phyloP scores from a whole-genome alignment of 257 asterid genomes.

The Solanum peruvianum region DNA sequence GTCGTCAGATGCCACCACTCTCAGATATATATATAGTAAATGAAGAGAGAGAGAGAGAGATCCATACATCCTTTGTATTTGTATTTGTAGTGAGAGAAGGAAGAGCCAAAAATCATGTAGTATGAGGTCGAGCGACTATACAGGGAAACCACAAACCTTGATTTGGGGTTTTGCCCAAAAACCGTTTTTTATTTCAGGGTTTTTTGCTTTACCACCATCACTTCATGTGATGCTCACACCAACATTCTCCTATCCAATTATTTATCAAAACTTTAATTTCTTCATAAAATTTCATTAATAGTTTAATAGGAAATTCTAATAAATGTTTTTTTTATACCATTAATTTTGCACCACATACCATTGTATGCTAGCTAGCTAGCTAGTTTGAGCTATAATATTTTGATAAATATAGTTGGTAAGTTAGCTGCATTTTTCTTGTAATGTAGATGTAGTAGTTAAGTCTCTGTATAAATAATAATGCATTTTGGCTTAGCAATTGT shows the following conservation, averaged over 20 bases:
- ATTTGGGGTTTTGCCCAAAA: not conserved
- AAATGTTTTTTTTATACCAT: no score
- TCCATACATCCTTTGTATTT: not conserved
- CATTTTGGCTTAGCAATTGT: not conserved
- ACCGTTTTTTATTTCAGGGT: not conserved
- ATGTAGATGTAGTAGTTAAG: no score
- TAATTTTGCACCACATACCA: not conserved
- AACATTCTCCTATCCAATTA: not conserved
- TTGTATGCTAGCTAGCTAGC: not conserved
- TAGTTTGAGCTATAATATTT: no score
- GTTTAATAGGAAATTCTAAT: not conserved
- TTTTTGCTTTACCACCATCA: not conserved
- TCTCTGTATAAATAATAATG: no score
- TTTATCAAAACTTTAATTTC: no score
- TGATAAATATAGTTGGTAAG: not conserved
- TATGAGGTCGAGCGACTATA: not conserved
- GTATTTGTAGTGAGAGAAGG: not conserved
- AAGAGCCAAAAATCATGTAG: not conserved
- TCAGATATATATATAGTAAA: not conserved
- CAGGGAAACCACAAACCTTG: not conserved
- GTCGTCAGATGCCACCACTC: not conserved
- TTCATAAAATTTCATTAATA: not conserved
- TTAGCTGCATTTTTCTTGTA: no score
- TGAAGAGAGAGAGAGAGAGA: not conserved
- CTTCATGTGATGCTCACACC: not conserved